These are phyloP conservation scores for Colletotrichum lupini DNA, from an alignment of 2,329 filamentous ascomycete genomes.

Conservation along the genomic window DNA sequence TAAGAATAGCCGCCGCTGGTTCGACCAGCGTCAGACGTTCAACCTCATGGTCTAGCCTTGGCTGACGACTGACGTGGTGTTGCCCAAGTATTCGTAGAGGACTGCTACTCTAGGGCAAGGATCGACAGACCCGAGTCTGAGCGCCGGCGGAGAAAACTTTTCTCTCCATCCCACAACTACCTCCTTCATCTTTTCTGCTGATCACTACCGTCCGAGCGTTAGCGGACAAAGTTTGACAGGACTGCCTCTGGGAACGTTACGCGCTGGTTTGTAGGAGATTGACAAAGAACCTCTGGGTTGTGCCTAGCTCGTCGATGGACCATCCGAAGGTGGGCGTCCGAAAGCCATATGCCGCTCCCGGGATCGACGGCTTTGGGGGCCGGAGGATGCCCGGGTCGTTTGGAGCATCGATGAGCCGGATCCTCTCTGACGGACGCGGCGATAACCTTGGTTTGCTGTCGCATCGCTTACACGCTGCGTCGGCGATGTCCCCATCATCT, in stretches of 20 bases:
- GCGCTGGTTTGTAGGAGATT: slow-evolving; percentile 12
- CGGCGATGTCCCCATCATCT: not conserved
- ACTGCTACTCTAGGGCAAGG: not conserved
- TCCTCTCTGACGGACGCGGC: not conserved
- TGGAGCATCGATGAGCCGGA: slow-evolving; percentile 2
- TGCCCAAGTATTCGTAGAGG: not conserved
- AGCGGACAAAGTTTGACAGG: slow-evolving; percentile 7
- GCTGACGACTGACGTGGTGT: slow-evolving; percentile 1
- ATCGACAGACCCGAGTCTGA: slow-evolving; percentile 17
- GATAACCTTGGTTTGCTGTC: not conserved
- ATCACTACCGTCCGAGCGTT: slow-evolving; percentile 25
- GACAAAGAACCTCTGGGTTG: not conserved
- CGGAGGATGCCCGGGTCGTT: not conserved
- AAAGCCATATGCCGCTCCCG: not conserved
- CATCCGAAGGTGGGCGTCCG: not conserved
- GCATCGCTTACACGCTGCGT: slow-evolving; percentile 6
- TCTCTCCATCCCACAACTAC: not conserved
- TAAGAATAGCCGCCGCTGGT: not conserved
- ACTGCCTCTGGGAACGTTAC: slow-evolving; percentile 1
- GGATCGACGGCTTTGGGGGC: not conserved
- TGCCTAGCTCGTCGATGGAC: slow-evolving; percentile 8
- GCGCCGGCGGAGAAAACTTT: slow-evolving; percentile 2
- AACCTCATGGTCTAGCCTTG: not conserved
- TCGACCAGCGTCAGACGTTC: not conserved
- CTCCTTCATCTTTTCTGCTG: slow-evolving; percentile 1